These are phyloP conservation scores for Ettlia oleoabundans DNA, from an alignment of 139 green algal species.

Conservation along the genomic window DNA sequence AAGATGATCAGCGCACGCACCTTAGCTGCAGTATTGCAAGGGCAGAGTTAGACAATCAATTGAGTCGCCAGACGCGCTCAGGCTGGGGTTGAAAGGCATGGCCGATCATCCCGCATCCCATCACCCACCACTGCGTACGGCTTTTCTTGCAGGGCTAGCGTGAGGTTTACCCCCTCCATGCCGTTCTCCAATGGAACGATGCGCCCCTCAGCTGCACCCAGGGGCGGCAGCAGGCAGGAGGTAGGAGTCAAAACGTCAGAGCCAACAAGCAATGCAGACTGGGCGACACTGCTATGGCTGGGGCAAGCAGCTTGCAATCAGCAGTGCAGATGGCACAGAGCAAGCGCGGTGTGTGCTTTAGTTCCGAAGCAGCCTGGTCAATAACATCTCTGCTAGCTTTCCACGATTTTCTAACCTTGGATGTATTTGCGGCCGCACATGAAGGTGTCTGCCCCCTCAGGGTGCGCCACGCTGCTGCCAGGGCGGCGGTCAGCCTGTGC, in stretches of 20 bases:
- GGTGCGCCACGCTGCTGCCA: neutral
- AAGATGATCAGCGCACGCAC: neutral
- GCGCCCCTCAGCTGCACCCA: slow-evolving; percentile 19
- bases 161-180: neutral
- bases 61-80: too few species aligned
- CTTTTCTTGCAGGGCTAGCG: slow-evolving; percentile 9
- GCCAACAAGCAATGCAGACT: neutral
- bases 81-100: too few species aligned
- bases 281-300: neutral
- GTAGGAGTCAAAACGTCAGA: too few species aligned
- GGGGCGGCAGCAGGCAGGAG: too few species aligned
- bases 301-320: neutral
- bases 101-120: too few species aligned
- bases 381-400: too few species aligned
- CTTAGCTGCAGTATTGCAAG: neutral
- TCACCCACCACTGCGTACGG: slow-evolving; percentile 8
- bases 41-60: too few species aligned
- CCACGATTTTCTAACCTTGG: neutral
- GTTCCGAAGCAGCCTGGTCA: too few species aligned
- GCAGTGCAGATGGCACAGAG: neutral
- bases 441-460: slow-evolving; percentile 5
- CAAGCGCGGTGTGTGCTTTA: neutral
- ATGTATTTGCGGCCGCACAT: slow-evolving; percentile 50
- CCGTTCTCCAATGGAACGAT: slow-evolving; percentile 36
- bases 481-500: slow-evolving; percentile 15